Evolutionary conservation across 768 basidiomycete genomes (phyloP).

Genomic region (Suillus hirtellus): DNA sequence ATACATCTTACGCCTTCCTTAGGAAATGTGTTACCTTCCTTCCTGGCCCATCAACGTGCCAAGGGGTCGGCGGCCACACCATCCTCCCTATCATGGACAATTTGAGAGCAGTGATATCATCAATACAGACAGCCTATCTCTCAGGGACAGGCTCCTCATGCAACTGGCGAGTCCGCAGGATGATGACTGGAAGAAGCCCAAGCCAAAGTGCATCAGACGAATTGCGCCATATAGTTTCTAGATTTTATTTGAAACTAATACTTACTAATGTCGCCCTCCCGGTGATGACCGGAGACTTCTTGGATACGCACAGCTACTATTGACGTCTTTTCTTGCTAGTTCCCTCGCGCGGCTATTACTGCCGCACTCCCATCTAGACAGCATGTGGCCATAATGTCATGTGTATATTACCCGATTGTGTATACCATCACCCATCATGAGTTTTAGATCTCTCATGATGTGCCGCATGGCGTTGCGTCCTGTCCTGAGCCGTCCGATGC

Average conservation of each 20-base stretch:
- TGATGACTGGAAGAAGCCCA: slow-evolving; percentile 11
- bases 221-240: slow-evolving; percentile 8
- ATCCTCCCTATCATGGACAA: background rate
- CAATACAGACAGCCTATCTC: background rate
- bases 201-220: slow-evolving; percentile 16
- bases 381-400: background rate
- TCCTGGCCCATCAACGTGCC: slow-evolving; percentile 2
- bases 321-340: background rate
- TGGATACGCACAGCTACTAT: background rate
- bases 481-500: background rate
- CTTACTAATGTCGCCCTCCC: background rate
- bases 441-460: background rate
- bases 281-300: background rate
- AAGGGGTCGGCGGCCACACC: background rate
- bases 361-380: background rate
- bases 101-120: background rate
- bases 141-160: background rate
- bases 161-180: background rate
- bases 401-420: background rate
- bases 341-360: background rate
- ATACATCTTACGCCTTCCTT: background rate
- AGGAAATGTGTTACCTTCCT: slow-evolving; percentile 15
- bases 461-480: background rate
- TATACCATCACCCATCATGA: background rate
- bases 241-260: background rate